These are phyloP conservation scores for Pyrenochaeta sp. DNA, from an alignment of 2,329 filamentous ascomycete genomes.

Conservation along the genomic window DNA sequence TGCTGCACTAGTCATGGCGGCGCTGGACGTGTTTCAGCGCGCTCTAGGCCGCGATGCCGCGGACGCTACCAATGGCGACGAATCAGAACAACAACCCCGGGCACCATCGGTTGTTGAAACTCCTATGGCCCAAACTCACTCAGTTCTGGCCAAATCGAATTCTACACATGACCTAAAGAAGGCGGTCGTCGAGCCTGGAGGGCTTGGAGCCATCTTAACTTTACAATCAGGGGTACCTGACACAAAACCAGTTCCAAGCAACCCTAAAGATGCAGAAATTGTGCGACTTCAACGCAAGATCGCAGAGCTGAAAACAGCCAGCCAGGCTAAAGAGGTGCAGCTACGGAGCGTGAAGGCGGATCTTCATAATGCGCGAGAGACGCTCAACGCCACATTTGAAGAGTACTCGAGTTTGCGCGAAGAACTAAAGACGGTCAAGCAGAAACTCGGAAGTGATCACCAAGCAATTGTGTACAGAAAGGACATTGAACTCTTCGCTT, in stretches of 20 bases:
- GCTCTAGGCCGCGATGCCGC: constrained; percentile 11
- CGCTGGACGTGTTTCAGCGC: constrained; percentile 42
- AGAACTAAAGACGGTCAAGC: constrained; percentile 43
- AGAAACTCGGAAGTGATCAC: constrained; percentile 41
- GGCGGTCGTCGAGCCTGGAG: constrained; percentile 15
- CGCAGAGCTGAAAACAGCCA: constrained; percentile 35
- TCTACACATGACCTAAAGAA: constrained; percentile 11
- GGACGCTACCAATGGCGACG: constrained; percentile 21
- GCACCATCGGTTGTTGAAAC: constrained; percentile 37
- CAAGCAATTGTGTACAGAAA: constrained; percentile 47
- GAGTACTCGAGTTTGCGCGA: constrained; percentile 41
- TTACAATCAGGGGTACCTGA: constrained; percentile 13
- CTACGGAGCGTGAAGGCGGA: constrained; percentile 33
- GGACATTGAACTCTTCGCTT: constrained; percentile 48
- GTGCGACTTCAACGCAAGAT: constrained; percentile 38
- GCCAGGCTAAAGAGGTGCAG: constrained; percentile 38
- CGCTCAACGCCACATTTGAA: constrained; percentile 39
- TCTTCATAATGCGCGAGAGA: constrained; percentile 39
- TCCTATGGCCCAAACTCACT: constrained; percentile 26
- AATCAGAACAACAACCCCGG: constrained; percentile 23
- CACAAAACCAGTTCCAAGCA: constrained; percentile 11
- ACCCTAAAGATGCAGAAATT: constrained; percentile 38
- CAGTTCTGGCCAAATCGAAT: constrained; percentile 26
- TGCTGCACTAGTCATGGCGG: constrained; percentile 41
- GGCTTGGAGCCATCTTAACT: constrained; percentile 5